Evolutionary conservation across 208 protist species (phyloP), one percentile per base, ranked within the genome.

Genomic region (Hexamita inflata): DNA sequence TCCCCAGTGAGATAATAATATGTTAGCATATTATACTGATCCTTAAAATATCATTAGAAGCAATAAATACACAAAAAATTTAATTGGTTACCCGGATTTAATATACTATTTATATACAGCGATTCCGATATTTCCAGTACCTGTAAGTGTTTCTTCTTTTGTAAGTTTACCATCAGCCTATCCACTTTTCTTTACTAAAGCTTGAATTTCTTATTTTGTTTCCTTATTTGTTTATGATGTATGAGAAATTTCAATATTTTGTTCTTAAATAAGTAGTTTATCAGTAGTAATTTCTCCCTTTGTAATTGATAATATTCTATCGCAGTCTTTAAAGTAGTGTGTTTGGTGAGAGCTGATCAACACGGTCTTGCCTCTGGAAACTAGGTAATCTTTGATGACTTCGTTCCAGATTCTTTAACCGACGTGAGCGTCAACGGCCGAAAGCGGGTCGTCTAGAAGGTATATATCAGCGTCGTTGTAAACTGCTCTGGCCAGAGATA

Each of bases 361-460:
- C 13, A 65, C 41, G 0, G 79, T 84, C 24, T 82, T 84, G 9
- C 30, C 58, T 58, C 26, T 34, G 28, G 78, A 28, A 42, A 68
- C 39, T 26, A 75, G 45, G 28, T 70, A 9, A 19, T 60, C 19
- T 40, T 13, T 38, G 4, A 84, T 77, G 68, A 39, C 60, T 57
- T 83, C 75, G 9, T 77, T 73, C 49, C 77, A 79, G 1, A 83
- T 24, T 24, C 34, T 32, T 59, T 58, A 49, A 53, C 80, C 80
- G 41, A 84, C 82, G 57, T 84, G 82, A 24, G 65, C 68, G 58
- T 84, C 82, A 39, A 84, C 82, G 28, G 80, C 80, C 4, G 58
- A 68, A 9, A 84, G 75, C 11, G 83, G 78, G 62, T 90, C 87
- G 75, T 90, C 87, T 28, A 90, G 75, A 1, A 90, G 74, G 59